phyloP scores from a whole-genome alignment of 805 yeast species.

The Torulaspora delbrueckii region DNA sequence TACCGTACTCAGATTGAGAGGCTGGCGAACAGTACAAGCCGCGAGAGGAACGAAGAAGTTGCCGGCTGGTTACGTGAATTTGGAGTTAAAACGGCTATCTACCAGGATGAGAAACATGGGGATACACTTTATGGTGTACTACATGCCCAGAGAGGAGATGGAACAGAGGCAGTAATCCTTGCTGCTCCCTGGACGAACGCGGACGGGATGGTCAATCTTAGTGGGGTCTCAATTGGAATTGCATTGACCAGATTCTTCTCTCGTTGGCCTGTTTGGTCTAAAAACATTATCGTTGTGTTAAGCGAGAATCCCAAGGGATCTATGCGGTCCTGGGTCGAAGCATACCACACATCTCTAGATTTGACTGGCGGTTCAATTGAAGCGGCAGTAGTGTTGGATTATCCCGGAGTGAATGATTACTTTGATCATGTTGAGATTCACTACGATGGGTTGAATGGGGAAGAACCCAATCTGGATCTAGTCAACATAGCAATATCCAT shows the following conservation, averaged over 20 bases:
- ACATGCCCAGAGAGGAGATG: slow-evolving; percentile 94
- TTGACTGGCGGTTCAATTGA: slow-evolving; percentile 91
- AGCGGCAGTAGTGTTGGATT: slow-evolving; percentile 82
- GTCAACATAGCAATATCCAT: slow-evolving; percentile 75
- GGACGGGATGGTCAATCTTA: slow-evolving; percentile 61
- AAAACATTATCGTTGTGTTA: slow-evolving; percentile 81
- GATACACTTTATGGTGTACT: slow-evolving; percentile 68
- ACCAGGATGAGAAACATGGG: slow-evolving; percentile 40
- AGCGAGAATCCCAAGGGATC: slow-evolving; percentile 67
- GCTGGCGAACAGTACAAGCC: slow-evolving; percentile 26
- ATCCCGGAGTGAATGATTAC: slow-evolving; percentile 57
- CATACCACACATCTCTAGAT: slow-evolving; percentile 80
- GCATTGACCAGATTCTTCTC: slow-evolving; percentile 76
- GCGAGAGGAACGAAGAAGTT: slow-evolving; percentile 43
- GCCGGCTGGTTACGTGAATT: slow-evolving; percentile 59
- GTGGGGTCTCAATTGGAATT: slow-evolving; percentile 71
- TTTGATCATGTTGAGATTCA: slow-evolving; percentile 68
- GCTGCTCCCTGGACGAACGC: slow-evolving; percentile 82
- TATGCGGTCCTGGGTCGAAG: slow-evolving; percentile 85
- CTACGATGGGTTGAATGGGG: slow-evolving; percentile 92
- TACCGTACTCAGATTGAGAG: slow-evolving; percentile 49
- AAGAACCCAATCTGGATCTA: slow-evolving; percentile 87
- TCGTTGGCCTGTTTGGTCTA: slow-evolving; percentile 91
- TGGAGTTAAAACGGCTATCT: slow-evolving; percentile 61
- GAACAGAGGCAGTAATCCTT: slow-evolving; percentile 89